Evolutionary conservation across 208 protist genomes (phyloP), one percentile per base, ranked within the genome.

Genomic region (Naegleria lovaniensis): DNA sequence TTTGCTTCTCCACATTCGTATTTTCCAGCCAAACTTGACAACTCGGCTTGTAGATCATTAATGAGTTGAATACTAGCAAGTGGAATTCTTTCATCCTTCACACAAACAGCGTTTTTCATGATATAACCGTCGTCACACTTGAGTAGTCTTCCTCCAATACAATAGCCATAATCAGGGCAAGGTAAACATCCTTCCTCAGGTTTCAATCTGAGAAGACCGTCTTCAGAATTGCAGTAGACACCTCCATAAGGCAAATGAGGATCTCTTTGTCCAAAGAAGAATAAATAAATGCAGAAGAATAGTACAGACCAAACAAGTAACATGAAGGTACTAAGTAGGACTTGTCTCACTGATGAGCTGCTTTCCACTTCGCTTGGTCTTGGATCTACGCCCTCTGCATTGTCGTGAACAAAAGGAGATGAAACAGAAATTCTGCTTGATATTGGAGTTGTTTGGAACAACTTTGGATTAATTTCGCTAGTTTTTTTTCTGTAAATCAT

Each of bases 151-250:
- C 84, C 84, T 38, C 36, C 25, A 39, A 5, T 0, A 58, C 84
- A 88, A 58, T 88, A 88, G 33, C 84, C 84, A 88, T 36, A 19
- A 39, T 51, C n/a, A 29, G 84, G 84, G 38, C 84, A 88, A 33
- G 84, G 84, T 13, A 48, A 39, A 55, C 84, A 88, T 3, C 22
- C 22, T 38, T 88, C 43, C 3, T 5, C 5, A 58, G 41, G 15
- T 19, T 51, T 51, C 11, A 33, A 15, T 40, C 11, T 15, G 11
- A 84, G 29, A 41, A 84, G 38, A 67, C 55, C 55, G 11, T 33
- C 33, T 84, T 84, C 76, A 33, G 33, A 41, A 16, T 84, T 19
- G 29, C 76, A 84, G 15, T 84, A 84, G 11, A 11, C 11, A 38
- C 76, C 76, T 19, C 76, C 76, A 41, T 33, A 40, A 38, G 76